These are phyloP conservation scores for Hypoxylon rickii DNA, from an alignment of 495 filamentous ascomycete genomes.

Conservation along the genomic window DNA sequence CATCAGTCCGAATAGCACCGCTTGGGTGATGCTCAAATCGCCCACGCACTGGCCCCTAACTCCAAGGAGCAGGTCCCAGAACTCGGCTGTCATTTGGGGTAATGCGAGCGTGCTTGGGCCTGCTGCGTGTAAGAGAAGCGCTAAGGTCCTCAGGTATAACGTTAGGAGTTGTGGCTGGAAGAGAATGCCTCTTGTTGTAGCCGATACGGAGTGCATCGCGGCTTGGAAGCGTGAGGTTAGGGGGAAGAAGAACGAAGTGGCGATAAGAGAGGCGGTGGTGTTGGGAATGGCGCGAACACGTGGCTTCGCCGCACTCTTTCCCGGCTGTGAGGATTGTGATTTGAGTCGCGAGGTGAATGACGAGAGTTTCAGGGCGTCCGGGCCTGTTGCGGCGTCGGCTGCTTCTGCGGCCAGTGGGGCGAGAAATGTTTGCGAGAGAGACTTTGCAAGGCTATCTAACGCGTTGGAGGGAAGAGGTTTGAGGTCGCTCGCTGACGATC, in stretches of 20 bases:
- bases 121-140: conserved; percentile 66
- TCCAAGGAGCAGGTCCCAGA: conserved; percentile 68
- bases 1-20: conserved; percentile 77
- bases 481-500: conserved; percentile 35
- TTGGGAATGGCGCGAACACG: conserved; percentile 71
- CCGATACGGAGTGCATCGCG: conserved; percentile 50
- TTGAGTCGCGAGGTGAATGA: conserved; percentile 51
- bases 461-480: conserved; percentile 60
- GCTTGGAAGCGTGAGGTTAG: conserved; percentile 63
- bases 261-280: conserved; percentile 73
- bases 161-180: conserved; percentile 65
- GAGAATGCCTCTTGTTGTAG: conserved; percentile 51
- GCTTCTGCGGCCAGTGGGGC: conserved; percentile 78
- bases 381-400: conserved; percentile 71
- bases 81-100: conserved; percentile 69
- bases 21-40: conserved; percentile 68
- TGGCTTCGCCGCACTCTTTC: conserved; percentile 45
- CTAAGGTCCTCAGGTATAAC: conserved; percentile 67
- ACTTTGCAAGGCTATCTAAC: conserved; percentile 61
- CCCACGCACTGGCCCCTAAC: conserved; percentile 49
- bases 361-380: conserved; percentile 78
- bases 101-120: conserved; percentile 65
- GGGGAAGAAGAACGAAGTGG: conserved; percentile 81
- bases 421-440: conserved; percentile 71
- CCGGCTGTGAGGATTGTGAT: conserved; percentile 11